These are phyloP conservation scores for Cyclotella choctawhatcheeana DNA, from an alignment of 108 stramenopile genomes.

Conservation along the genomic window DNA sequence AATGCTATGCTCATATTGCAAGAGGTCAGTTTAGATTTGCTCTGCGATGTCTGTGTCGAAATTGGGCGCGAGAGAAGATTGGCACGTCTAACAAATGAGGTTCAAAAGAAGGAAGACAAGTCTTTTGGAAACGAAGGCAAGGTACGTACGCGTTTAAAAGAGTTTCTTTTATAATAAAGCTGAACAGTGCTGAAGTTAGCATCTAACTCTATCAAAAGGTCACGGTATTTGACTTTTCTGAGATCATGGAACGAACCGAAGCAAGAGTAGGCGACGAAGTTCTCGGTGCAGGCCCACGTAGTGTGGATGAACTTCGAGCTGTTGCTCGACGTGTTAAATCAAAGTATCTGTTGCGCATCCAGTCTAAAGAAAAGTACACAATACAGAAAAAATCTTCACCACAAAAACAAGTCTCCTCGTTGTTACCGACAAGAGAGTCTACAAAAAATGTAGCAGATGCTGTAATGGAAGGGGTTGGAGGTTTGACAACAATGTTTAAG, in stretches of 20 bases:
- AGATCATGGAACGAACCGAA: conserved; percentile 80
- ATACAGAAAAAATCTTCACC: conserved; percentile 31
- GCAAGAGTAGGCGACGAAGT: conserved; percentile 80
- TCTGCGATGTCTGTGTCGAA: conserved; percentile 80
- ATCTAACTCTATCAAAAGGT: conserved; percentile 43
- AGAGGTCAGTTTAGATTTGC: conserved; percentile 75
- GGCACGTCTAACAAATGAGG: conserved; percentile 14
- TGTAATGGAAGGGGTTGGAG: conserved; percentile 37
- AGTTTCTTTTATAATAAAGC: not conserved
- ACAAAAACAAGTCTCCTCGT: conserved; percentile 1
- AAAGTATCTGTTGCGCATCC: conserved; percentile 57
- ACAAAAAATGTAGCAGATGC: conserved; percentile 42
- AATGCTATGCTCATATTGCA: conserved; percentile 80
- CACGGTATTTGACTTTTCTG: conserved; percentile 89
- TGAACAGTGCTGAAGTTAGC: not conserved
- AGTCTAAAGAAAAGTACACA: conserved; percentile 52
- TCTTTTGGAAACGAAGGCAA: conserved; percentile 27
- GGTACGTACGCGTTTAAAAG: conserved; percentile 15
- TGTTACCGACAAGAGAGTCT: conserved; percentile 27
- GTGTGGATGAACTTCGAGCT: conserved; percentile 75
- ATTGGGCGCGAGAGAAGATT: conserved; percentile 47
- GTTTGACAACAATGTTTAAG: conserved; percentile 36
- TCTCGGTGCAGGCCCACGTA: conserved; percentile 79
- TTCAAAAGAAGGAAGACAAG: conserved; percentile 30
- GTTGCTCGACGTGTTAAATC: conserved; percentile 62